These are phyloP conservation scores for Colletotrichum simmondsii DNA, from an alignment of 2,329 filamentous ascomycete species.

Conservation along the genomic window DNA sequence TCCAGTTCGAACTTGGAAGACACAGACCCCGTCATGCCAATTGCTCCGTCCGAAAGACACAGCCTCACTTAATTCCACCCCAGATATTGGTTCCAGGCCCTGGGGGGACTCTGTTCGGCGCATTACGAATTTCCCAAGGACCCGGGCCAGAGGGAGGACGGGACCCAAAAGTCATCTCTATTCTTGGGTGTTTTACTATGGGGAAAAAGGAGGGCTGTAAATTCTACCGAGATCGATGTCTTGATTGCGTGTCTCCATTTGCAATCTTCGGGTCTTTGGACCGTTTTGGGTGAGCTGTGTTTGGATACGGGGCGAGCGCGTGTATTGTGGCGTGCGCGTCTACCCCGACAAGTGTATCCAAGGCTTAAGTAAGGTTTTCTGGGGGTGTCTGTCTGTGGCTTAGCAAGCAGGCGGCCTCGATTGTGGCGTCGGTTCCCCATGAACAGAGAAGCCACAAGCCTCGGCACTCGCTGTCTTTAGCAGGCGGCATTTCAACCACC, in stretches of 20 bases:
- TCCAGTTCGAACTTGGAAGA: not conserved
- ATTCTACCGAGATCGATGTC: not conserved
- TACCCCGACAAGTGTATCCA: not conserved
- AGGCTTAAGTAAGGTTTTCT: not conserved
- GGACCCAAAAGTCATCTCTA: constrained; percentile 1
- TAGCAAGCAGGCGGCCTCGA: not conserved
- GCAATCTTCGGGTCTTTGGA: not conserved
- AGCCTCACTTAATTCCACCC: not conserved
- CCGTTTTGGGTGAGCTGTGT: not conserved
- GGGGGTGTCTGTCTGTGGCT: not conserved
- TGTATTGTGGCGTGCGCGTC: not conserved
- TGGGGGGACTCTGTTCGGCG: not conserved
- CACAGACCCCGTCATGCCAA: constrained; percentile 6
- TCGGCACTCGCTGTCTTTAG: not conserved
- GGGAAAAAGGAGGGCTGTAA: not conserved
- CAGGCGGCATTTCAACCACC: too few species aligned
- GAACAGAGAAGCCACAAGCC: not conserved
- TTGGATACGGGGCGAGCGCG: too few species aligned
- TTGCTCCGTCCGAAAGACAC: constrained; percentile 4
- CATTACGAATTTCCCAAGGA: not conserved
- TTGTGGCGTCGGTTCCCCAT: not conserved
- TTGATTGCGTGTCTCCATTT: not conserved
- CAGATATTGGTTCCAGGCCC: not conserved
- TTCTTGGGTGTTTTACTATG: not conserved
- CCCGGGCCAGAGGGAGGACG: not conserved